Evolutionary conservation across 1,284 basidiomycete genomes (phyloP), one percentile per base, ranked within the genome.

Genomic region (Moesziomyces aphidis): DNA sequence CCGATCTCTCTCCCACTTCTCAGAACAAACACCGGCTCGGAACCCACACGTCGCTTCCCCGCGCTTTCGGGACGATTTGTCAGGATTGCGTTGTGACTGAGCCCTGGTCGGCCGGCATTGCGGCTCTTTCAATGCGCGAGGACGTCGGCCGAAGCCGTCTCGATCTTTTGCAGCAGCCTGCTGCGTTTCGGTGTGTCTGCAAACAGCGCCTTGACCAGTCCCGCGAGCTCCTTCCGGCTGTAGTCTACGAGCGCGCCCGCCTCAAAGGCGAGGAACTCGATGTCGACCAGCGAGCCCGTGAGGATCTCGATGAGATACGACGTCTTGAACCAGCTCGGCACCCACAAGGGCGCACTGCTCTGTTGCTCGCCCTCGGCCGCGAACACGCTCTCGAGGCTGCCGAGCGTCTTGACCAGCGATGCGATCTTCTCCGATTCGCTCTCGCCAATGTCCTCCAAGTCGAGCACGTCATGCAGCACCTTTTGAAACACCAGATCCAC

Each of bases 191-290:
- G 57, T 34, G 82, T 82, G 49, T 83, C 82, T 10, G 95, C 91
- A 84, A 99, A 99, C 50, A 99, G 87, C 0, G 94, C 95, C 50
- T 89, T 89, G 44, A 98, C 89, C 36, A 99, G 88, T 65, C 89
- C 88, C 34, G 91, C 90, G 3, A 99, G 88, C 86, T 98, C 95
- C 34, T 92, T 89, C 3, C 91, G 88, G 59, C 91, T 89, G 83
- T 96, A 99, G 85, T 99, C 96, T 36, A 96, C 90, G 70, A 99
- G 86, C 4, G 93, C 92, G 3, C 94, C 93, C 73, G 93, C 91
- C 75, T 96, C 93, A 82, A 95, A 80, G 5, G 75, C 94, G 17
- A 99, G 89, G 85, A 95, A 97, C 31, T 92, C 91, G 57, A 99
- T 92, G 85, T 99, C 96, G 36, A 83, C 85, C 79, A 86, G 55